Conservation (phyloP, 1,139 yeast genomes). For the Saccharomyces hybrid region DNA sequence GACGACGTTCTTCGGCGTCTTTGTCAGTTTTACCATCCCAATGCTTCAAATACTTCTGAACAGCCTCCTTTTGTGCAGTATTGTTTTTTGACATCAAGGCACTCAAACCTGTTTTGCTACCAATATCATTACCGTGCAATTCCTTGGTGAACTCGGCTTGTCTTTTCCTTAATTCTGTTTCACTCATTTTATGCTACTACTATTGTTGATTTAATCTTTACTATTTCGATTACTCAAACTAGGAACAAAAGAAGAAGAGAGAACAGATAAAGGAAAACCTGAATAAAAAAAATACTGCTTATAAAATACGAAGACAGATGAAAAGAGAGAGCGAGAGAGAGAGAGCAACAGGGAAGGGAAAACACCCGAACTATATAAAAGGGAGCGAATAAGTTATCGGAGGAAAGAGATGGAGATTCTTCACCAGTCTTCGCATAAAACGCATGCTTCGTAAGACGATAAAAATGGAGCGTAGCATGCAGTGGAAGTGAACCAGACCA, state of each 20-base stretch:
- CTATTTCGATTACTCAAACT: not conserved
- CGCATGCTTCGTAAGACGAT: not conserved
- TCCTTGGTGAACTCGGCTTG: slow-evolving; percentile 66
- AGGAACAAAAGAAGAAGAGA: not conserved
- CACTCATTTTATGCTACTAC: slow-evolving; percentile 13
- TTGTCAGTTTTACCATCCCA: slow-evolving; percentile 87
- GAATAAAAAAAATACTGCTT: not conserved
- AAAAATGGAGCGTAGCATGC: not conserved
- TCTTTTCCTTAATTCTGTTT: slow-evolving; percentile 33
- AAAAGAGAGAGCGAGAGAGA: not conserved
- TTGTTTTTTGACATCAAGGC: slow-evolving; percentile 73
- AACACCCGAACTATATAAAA: not conserved
- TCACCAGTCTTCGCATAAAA: not conserved
- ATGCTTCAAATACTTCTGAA: slow-evolving; percentile 86
- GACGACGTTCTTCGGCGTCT: slow-evolving; percentile 65
- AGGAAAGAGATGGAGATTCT: not conserved
- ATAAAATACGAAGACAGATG: not conserved
- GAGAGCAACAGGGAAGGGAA: not conserved
- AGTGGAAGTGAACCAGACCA: not conserved
- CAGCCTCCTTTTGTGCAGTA: slow-evolving; percentile 76
- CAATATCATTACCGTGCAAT: slow-evolving; percentile 69
- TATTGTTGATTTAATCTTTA: not conserved
- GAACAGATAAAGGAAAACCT: not conserved
- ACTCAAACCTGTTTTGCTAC: slow-evolving; percentile 58
- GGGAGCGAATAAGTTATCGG: not conserved